Evolutionary conservation across 2,329 filamentous ascomycete species (phyloP), one percentile per base, ranked within the genome.

Genomic region (Talaromyces verruculosus): DNA sequence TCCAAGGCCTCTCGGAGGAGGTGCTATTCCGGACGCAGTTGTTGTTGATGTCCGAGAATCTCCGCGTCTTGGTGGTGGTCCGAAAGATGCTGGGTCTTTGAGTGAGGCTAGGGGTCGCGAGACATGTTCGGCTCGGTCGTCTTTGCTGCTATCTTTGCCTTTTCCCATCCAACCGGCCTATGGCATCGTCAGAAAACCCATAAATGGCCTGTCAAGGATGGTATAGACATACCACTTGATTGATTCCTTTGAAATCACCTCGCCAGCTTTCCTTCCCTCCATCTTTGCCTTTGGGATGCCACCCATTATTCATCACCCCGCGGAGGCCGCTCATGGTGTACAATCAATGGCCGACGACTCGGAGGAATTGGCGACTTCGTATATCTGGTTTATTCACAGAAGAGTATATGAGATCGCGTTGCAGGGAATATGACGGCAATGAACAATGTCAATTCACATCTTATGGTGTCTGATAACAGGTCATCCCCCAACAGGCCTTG

Each of bases 11-110:
- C 75, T 75, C 39, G 76, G 72, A 63, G 81, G 76, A 30, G 82
- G 78, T 41, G 37, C 25, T 39, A 39, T 15, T 10, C 7, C 22
- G 19, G 53, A 51, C 17, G 39, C n/a, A 1, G 33, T 19, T 5
- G 41, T 28, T 49, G 57, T 25, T 39, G 61, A 28, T 1, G 41
- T 35, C 15, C 57, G 25, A 45, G 61, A 10, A 28, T 55, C 63
- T 65, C 81, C 77, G 68, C 86, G 90, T 72, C 87, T 93, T 0
- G 93, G 93, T 30, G 93, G 93, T 28, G 92, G 91, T 1, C 87
- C 92, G 75, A 96, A 97, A 17, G 87, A 85, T 0, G 86, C 77
- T 0, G 92, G 93, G 74, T 97, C 92, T 74, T 87, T 88, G 35
- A 97, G 84, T 3, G 87, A 83, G 8, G 87, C 83, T 51, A 96